phyloP scores from a whole-genome alignment of 1,284 basidiomycete species.

The Papiliotrema flavescens region DNA sequence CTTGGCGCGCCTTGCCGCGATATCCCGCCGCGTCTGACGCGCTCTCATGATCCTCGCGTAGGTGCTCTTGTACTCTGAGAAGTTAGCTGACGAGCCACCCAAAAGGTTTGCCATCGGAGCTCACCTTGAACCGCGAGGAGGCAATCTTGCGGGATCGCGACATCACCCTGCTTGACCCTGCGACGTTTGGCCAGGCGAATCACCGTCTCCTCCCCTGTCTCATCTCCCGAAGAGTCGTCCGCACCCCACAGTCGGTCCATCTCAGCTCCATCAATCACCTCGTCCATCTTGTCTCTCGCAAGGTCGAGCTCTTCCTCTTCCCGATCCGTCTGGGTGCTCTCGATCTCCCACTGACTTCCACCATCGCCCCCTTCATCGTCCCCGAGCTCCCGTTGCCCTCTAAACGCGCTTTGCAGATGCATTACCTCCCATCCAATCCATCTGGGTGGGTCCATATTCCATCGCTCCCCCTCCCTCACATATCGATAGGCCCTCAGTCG shows the following conservation, averaged over 20 bases:
- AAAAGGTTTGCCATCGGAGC: too few species aligned
- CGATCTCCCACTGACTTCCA: not conserved
- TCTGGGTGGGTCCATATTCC: not conserved
- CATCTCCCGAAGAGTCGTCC: not conserved
- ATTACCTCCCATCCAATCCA: not conserved
- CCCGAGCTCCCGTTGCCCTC: not conserved
- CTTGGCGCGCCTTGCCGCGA: not conserved
- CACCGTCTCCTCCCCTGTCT: not conserved
- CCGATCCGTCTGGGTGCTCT: not conserved
- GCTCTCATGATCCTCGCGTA: not conserved
- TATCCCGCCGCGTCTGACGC: not conserved
- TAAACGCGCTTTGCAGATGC: not conserved
- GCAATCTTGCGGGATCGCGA: too few species aligned
- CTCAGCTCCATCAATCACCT: not conserved
- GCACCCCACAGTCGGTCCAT: not conserved
- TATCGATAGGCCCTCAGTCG: too few species aligned
- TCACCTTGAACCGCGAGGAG: too few species aligned
- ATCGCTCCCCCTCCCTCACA: not conserved
- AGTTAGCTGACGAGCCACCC: not conserved
- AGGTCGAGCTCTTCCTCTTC: not conserved
- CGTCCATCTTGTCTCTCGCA: not conserved
- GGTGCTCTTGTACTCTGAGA: not conserved
- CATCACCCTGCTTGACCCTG: too few species aligned
- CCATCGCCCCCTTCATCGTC: not conserved
- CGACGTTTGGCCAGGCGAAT: too few species aligned